phyloP scores from a whole-genome alignment of 139 green algal genomes.

The Prasinococcaceae sp. region DNA sequence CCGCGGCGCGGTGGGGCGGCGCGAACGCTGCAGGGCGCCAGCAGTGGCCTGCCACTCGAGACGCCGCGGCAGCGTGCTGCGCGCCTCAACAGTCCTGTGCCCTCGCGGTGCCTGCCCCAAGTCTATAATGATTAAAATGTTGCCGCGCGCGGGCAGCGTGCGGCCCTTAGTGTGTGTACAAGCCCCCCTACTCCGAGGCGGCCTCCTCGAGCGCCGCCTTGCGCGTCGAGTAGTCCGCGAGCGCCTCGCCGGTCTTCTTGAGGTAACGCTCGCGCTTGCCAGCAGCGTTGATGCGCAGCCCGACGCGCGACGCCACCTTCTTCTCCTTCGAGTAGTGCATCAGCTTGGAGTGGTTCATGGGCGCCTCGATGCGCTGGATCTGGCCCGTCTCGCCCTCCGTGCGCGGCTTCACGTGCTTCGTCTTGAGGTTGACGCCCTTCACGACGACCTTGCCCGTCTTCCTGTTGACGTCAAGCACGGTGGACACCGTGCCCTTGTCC shows the following conservation, averaged over 20 bases:
- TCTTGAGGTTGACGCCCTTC: slow-evolving; percentile 86
- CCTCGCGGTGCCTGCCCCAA: too few species aligned
- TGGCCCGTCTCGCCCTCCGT: slow-evolving; percentile 60
- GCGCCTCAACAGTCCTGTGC: too few species aligned
- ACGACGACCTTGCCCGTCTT: slow-evolving; percentile 73
- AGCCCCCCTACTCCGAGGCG: not conserved
- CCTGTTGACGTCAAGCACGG: slow-evolving; percentile 41
- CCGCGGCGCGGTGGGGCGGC: too few species aligned
- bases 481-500: slow-evolving; percentile 89
- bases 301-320: slow-evolving; percentile 39
- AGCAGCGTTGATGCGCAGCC: slow-evolving; percentile 45
- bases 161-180: too few species aligned
- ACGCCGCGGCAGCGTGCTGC: too few species aligned
- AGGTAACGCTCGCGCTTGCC: slow-evolving; percentile 25
- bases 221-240: slow-evolving; percentile 1
- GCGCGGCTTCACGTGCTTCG: slow-evolving; percentile 65
- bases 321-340: slow-evolving; percentile 73
- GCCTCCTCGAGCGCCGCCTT: not conserved
- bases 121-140: too few species aligned
- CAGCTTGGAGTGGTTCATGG: slow-evolving; percentile 92
- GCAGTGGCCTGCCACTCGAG: too few species aligned
- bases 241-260: slow-evolving; percentile 18
- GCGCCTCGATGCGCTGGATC: slow-evolving; percentile 62
- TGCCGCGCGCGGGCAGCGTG: too few species aligned
- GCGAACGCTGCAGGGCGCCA: too few species aligned